Base-by-base conservation (phyloP, 139 green algal species). In the Coccomyxa sp. region DNA sequence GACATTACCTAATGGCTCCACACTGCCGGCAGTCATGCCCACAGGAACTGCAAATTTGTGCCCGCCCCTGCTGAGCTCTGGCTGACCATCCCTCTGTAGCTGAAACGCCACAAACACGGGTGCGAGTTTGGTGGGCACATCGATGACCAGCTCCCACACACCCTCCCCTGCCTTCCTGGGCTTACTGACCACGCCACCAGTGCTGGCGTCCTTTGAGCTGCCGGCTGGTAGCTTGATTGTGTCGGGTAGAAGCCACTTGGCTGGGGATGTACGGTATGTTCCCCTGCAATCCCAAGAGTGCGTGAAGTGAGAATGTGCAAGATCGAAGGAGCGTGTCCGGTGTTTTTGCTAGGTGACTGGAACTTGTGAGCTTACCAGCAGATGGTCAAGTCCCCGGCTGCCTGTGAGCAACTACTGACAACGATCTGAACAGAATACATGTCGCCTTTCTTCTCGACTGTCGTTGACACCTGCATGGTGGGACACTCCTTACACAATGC, bases 31-130 rank as follows among this genome's bases (percentile, higher is more conserved):
- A 38, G 58, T 31, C 81, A 90, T 85, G 25, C 87, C 85, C 68
- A 91, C 68, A 25, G 90, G 90, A 31, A 91, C 66, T 0, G 82
- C 85, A 78, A 87, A 90, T 76, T 84, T 76, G 14, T 76, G 67
- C 23, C 68, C 71, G 31, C 14, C 14, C 17, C 45, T 13, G 30
- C 58, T 58, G 31, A 16, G 25, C 10, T 57, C 23, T 9, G 27
- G 60, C 23, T 71, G 63, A 0, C 71, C 13, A 12, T 13, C 63
- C 23, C 79, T 15, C 38, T 57, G 45, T 18, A 88, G 51, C 51
- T 79, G 59, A 71, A 88, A 88, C n/a, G 76, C 85, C 81, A 88
- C 77, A 16, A 76, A 82, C n/a, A 88, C 28, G 17, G 85, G 85
- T 38, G 85, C 81, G 18, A 88, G 81, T 59, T 81, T 18, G 10